These are phyloP conservation scores for Quercus agrifolia DNA, from an alignment of 306 rosid genomes.

Conservation along the genomic window DNA sequence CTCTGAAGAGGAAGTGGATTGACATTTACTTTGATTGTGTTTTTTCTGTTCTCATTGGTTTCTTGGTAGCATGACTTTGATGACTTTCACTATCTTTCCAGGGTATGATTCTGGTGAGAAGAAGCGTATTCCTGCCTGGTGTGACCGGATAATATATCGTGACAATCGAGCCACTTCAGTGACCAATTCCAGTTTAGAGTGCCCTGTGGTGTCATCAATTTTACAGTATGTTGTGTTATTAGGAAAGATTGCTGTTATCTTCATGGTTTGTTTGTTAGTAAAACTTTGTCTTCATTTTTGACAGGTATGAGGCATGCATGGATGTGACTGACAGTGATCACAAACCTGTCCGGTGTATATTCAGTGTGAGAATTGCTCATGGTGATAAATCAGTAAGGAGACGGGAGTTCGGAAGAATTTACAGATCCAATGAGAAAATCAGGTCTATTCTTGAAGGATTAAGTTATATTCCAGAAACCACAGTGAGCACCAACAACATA, in stretches of 20 bases:
- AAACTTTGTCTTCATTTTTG: slow-evolving; percentile 24
- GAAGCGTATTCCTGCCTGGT: slow-evolving; percentile 99
- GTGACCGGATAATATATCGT: slow-evolving; percentile 95
- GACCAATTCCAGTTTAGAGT: slow-evolving; percentile 68
- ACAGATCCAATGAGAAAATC: slow-evolving; percentile 62
- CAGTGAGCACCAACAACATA: slow-evolving; percentile 53
- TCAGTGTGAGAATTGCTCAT: slow-evolving; percentile 66
- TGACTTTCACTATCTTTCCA: slow-evolving; percentile 28
- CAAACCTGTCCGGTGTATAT: slow-evolving; percentile 94
- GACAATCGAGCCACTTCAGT: slow-evolving; percentile 64
- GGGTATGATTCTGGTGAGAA: slow-evolving; percentile 99
- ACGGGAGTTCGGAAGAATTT: slow-evolving; percentile 69
- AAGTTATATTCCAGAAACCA: slow-evolving; percentile 61
- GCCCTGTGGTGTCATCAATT: slow-evolving; percentile 87
- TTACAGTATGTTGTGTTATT: slow-evolving; percentile 58
- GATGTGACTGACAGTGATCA: slow-evolving; percentile 99
- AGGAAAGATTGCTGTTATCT: slow-evolving; percentile 10
- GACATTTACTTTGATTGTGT: background rate
- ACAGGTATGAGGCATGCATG: slow-evolving; percentile 96
- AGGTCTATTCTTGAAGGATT: slow-evolving; percentile 60
- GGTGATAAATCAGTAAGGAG: slow-evolving; percentile 88
- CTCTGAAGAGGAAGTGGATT: background rate
- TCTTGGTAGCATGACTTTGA: background rate
- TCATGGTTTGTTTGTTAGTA: slow-evolving; percentile 3
- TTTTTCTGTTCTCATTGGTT: background rate